Conservation (phyloP, 192 early-diverging fungal species). For the Umbelopsis ramanniana region DNA sequence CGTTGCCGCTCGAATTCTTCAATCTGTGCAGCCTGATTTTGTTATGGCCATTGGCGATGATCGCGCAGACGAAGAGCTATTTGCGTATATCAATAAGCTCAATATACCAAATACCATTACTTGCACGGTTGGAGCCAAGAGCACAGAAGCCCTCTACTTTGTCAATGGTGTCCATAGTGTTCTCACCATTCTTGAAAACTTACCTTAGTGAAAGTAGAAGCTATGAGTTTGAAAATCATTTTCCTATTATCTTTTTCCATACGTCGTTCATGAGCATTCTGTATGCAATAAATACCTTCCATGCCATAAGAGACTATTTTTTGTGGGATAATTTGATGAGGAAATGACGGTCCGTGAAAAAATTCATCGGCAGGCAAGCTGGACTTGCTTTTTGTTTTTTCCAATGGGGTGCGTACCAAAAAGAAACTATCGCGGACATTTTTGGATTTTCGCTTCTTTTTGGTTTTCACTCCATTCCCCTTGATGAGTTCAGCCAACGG, state of each 20-base stretch:
- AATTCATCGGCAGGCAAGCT: no score
- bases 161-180: conserved; percentile 47
- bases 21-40: conserved; percentile 68
- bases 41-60: conserved; percentile 77
- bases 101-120: conserved; percentile 45
- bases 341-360: no score
- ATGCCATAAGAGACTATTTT: no score
- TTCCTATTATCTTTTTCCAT: not conserved
- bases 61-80: conserved; percentile 83
- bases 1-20: conserved; percentile 61
- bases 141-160: conserved; percentile 59
- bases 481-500: conserved; percentile 10
- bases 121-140: conserved; percentile 59
- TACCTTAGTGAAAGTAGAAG: not conserved
- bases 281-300: not conserved
- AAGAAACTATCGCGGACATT: not conserved
- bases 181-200: conserved; percentile 27
- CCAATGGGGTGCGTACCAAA: not conserved
- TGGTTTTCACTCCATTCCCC: not conserved
- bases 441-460: conserved; percentile 12
- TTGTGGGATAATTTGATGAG: no score
- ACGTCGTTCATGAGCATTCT: not conserved
- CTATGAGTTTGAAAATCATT: not conserved
- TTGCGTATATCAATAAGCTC: conserved; percentile 64
- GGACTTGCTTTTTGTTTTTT: no score